A percentile compares a stretch with the other conserved stretches of the same genome.
phyloP scores from a whole-genome alignment of 306 rosid species.

The Arachis stenosperma region DNA sequence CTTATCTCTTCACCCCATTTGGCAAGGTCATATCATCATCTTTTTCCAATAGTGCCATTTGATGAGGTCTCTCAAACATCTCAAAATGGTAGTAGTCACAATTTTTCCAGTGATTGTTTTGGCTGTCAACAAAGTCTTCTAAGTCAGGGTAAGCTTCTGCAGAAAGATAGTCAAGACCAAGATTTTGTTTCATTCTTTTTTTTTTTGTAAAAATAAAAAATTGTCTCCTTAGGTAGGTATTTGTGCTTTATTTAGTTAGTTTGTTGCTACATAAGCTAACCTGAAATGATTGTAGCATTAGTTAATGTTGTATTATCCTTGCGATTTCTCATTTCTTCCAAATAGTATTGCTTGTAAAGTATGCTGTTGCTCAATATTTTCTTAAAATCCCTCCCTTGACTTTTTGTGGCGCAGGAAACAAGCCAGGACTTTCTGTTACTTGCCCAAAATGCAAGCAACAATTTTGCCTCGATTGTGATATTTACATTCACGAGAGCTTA shows the following conservation, averaged over 20 bases:
- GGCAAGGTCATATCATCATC: constrained; percentile 98
- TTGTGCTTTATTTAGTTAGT: constrained; percentile 11
- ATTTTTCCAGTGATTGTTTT: constrained; percentile 65
- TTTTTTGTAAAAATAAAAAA: constrained; percentile 12
- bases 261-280: background rate
- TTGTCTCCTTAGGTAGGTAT: constrained; percentile 22
- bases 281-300: constrained; percentile 14
- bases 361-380: constrained; percentile 22
- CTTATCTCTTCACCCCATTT: constrained; percentile 97
- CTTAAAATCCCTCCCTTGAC: background rate
- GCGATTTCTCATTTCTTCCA: constrained; percentile 17
- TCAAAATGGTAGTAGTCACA: constrained; percentile 51
- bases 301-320: constrained; percentile 17
- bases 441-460: constrained; percentile 88
- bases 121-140: constrained; percentile 87
- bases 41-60: constrained; percentile 91
- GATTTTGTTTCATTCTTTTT: constrained; percentile 13
- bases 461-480: constrained; percentile 93
- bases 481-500: constrained; percentile 90
- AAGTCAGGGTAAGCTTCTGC: constrained; percentile 59
- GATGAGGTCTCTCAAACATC: constrained; percentile 69
- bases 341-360: constrained; percentile 25
- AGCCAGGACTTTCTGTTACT: constrained; percentile 65
- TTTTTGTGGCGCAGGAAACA: constrained; percentile 67
- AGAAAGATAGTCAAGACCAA: constrained; percentile 11